Percentiles rank a stretch among this genome's conserved stretches.
Evolutionary conservation across 129 eudicot species (phyloP).

Genomic region (Lactuca sativa): DNA sequence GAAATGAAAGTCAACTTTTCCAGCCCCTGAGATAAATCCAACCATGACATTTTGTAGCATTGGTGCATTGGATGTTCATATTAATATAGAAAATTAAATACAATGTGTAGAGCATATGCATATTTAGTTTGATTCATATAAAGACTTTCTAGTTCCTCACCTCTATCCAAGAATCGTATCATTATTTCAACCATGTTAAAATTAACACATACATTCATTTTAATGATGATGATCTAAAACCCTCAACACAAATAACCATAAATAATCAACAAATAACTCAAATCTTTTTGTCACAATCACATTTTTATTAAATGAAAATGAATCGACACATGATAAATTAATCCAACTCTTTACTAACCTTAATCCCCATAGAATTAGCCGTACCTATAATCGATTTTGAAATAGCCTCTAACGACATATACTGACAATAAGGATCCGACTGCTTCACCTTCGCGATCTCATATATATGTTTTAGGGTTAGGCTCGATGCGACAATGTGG

Average conservation of each 20-base stretch:
- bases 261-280: neutral
- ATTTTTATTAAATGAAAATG: too few species aligned
- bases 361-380: conserved; percentile 78
- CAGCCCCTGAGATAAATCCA: too few species aligned
- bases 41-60: too few species aligned
- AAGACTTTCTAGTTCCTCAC: too few species aligned
- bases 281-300: neutral
- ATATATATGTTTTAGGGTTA: conserved; percentile 67
- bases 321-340: conserved; percentile 20
- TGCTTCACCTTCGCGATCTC: conserved; percentile 88
- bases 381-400: conserved; percentile 78
- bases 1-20: too few species aligned
- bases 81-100: too few species aligned
- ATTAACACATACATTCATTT: neutral
- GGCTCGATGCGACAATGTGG: conserved; percentile 58
- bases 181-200: neutral
- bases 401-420: conserved; percentile 69
- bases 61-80: too few species aligned
- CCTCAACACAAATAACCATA: neutral
- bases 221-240: neutral
- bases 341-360: conserved; percentile 69
- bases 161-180: neutral
- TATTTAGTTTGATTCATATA: too few species aligned
- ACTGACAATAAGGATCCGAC: conserved; percentile 63
- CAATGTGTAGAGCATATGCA: too few species aligned